phyloP scores from a whole-genome alignment of 2,329 filamentous ascomycete species.

The Emmonsia crescens region DNA sequence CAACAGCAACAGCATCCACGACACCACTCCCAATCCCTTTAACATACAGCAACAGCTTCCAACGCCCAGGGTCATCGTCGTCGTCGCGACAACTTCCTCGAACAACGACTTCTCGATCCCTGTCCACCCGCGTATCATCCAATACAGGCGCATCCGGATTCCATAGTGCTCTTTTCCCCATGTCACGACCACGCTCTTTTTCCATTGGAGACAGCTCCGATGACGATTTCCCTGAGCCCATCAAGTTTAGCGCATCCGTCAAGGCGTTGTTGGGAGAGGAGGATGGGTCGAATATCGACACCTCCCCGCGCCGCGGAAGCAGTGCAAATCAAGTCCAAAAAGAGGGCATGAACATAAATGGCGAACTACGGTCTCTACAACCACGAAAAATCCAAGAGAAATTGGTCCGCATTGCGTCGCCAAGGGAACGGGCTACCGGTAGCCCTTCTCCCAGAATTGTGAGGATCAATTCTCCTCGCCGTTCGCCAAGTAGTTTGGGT shows the following conservation, averaged over 20 bases:
- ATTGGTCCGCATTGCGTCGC: slow-evolving; percentile 27
- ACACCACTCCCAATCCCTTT: slow-evolving; percentile 24
- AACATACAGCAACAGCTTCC: slow-evolving; percentile 26
- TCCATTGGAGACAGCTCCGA: slow-evolving; percentile 70
- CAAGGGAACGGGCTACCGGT: slow-evolving; percentile 28
- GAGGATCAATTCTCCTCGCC: slow-evolving; percentile 25
- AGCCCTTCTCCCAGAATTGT: slow-evolving; percentile 34
- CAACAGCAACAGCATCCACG: slow-evolving; percentile 24
- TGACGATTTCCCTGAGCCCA: slow-evolving; percentile 81
- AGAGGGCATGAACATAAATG: slow-evolving; percentile 3
- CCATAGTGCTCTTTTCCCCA: slow-evolving; percentile 14
- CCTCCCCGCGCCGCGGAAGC: slow-evolving; percentile 36
- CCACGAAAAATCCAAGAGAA: slow-evolving; percentile 16
- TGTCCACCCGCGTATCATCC: slow-evolving; percentile 25
- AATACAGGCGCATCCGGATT: slow-evolving; percentile 16
- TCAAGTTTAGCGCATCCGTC: slow-evolving; percentile 87
- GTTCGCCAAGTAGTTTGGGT: slow-evolving; percentile 19
- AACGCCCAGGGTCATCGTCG: slow-evolving; percentile 16
- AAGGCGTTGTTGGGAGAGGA: slow-evolving; percentile 63
- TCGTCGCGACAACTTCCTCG: slow-evolving; percentile 28
- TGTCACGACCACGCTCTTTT: slow-evolving; percentile 13
- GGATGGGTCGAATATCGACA: slow-evolving; percentile 44
- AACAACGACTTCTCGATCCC: slow-evolving; percentile 25
- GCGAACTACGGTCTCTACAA: background rate
- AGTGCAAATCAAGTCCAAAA: slow-evolving; percentile 14